Evolutionary conservation across 805 yeast species (phyloP).

Genomic region (Yamadazyma nakazawae): DNA sequence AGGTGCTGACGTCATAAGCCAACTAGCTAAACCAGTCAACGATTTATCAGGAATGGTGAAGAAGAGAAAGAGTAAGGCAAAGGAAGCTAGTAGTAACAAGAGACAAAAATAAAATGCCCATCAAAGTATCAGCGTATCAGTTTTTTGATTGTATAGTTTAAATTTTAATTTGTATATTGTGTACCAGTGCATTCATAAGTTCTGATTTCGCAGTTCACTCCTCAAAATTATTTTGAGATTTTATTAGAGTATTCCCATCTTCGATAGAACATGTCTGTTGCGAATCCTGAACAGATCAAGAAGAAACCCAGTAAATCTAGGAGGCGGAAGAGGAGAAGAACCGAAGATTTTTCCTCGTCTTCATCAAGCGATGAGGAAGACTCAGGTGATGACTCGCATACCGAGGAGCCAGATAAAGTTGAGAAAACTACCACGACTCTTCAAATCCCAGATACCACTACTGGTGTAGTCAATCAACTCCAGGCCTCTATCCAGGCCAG

Average conservation of each 20-base stretch:
- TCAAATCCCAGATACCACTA: neutral
- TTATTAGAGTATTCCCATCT: neutral
- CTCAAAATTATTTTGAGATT: neutral
- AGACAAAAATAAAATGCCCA: neutral
- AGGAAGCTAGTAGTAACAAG: conserved; percentile 4
- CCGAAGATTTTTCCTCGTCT: conserved; percentile 64
- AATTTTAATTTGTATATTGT: too few species aligned
- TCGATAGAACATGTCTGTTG: neutral
- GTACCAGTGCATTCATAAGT: neutral
- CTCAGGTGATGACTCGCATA: neutral
- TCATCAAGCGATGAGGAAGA: conserved; percentile 21
- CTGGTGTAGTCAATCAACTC: conserved; percentile 11
- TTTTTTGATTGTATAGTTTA: too few species aligned
- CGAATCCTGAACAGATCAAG: neutral
- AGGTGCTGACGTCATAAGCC: conserved; percentile 14
- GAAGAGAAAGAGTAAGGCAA: conserved; percentile 40
- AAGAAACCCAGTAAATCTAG: conserved; percentile 23
- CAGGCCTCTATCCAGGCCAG: conserved; percentile 12
- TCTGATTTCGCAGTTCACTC: neutral
- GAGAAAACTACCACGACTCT: neutral
- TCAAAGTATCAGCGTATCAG: too few species aligned
- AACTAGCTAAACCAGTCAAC: conserved; percentile 37
- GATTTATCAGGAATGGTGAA: conserved; percentile 63
- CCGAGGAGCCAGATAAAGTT: neutral
- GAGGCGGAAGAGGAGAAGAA: conserved; percentile 78